phyloP scores from a whole-genome alignment of 345 rosid genomes.

The Anacardium occidentale region DNA sequence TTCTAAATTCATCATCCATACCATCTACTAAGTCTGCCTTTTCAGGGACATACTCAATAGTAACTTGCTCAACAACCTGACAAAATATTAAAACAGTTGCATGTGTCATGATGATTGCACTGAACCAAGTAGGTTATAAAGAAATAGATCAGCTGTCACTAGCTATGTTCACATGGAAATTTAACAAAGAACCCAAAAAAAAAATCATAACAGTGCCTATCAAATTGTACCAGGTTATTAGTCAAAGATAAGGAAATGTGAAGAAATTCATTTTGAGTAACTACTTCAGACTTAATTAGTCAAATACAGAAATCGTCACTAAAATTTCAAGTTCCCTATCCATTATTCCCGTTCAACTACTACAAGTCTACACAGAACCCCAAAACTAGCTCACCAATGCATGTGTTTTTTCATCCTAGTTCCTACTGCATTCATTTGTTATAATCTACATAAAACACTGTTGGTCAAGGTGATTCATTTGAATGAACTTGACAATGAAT shows the following conservation, averaged over 20 bases:
- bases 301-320: not conserved
- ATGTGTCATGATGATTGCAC: not conserved
- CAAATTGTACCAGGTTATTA: too few species aligned
- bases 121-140: not conserved
- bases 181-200: too few species aligned
- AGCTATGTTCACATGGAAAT: not conserved
- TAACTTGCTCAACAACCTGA: conserved; percentile 68
- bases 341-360: not conserved
- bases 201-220: too few species aligned
- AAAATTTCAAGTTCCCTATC: not conserved
- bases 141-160: not conserved
- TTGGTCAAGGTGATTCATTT: too few species aligned
- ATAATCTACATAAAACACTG: too few species aligned
- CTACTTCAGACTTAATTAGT: not conserved
- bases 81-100: not conserved
- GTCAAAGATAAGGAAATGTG: too few species aligned
- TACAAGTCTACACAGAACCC: not conserved
- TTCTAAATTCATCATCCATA: conserved; percentile 72
- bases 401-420: too few species aligned
- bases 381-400: not conserved
- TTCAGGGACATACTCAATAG: conserved; percentile 87
- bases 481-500: too few species aligned
- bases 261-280: too few species aligned
- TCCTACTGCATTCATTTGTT: too few species aligned
- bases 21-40: conserved; percentile 80